Conservation (phyloP, 371 early-diverging fungal species). For the Mucor saturninus region DNA sequence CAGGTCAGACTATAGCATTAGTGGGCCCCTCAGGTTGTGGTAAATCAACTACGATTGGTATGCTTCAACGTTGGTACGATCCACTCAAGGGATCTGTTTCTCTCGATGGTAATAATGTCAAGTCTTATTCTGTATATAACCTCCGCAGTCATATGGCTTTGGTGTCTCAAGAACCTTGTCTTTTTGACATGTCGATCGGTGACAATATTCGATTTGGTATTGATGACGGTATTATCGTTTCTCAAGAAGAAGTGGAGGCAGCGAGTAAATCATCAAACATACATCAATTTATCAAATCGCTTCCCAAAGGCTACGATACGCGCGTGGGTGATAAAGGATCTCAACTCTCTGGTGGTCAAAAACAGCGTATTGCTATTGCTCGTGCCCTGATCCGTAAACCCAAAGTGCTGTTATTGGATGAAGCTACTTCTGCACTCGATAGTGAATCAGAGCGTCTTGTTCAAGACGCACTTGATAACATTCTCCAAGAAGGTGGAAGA, state of each 20-base stretch:
- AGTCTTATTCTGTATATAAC: constrained; percentile 61
- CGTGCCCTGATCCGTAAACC: constrained; percentile 83
- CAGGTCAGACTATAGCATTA: constrained; percentile 83
- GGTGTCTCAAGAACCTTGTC: constrained; percentile 87
- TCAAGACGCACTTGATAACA: constrained; percentile 83
- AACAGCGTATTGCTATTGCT: constrained; percentile 76
- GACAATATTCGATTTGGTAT: constrained; percentile 81
- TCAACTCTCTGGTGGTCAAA: constrained; percentile 74
- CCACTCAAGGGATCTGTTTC: constrained; percentile 59
- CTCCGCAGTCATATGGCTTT: constrained; percentile 77
- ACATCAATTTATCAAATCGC: constrained; percentile 71
- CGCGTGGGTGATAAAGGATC: constrained; percentile 78
- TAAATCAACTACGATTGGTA: constrained; percentile 81
- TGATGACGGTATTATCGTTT: constrained; percentile 40
- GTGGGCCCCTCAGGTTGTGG: constrained; percentile 91
- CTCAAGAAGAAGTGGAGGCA: constrained; percentile 61
- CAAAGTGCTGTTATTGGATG: constrained; percentile 89
- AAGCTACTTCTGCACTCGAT: constrained; percentile 95
- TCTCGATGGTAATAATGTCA: constrained; percentile 72
- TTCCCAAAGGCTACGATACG: constrained; percentile 81
- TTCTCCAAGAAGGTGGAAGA: constrained; percentile 62
- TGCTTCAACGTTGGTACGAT: constrained; percentile 91
- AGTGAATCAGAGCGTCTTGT: constrained; percentile 87
- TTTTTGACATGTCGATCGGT: constrained; percentile 78
- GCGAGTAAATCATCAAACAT: constrained; percentile 77